These are phyloP conservation scores for Podospora anserina DNA, from an alignment of 495 filamentous ascomycete genomes.

Conservation along the genomic window DNA sequence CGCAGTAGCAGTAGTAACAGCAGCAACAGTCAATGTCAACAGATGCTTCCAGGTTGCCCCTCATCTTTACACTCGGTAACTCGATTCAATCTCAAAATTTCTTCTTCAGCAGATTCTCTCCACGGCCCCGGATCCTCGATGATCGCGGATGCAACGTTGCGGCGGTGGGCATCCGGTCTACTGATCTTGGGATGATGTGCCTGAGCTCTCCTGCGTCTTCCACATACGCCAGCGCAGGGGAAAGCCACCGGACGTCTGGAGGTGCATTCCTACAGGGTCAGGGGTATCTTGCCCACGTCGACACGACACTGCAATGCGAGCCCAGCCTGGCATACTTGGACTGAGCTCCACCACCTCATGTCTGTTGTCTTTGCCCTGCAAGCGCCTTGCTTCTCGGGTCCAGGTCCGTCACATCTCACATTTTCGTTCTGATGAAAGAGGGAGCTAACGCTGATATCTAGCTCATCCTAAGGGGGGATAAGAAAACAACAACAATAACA, in stretches of 20 bases:
- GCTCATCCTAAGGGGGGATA: neutral
- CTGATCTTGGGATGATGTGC: constrained; percentile 3
- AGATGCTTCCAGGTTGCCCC: too few relatives aligned
- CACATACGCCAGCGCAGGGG: constrained; percentile 9
- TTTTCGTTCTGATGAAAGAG: neutral
- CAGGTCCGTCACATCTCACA: neutral
- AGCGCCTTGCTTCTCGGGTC: constrained; percentile 11
- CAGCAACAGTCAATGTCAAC: neutral
- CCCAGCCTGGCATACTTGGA: neutral
- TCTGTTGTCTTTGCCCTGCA: constrained; percentile 5
- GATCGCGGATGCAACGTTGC: constrained; percentile 5
- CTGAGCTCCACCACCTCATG: constrained; percentile 1
- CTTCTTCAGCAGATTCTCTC: neutral
- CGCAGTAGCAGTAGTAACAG: neutral
- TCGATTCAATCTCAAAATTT: neutral
- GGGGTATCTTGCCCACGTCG: neutral
- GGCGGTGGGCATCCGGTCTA: neutral
- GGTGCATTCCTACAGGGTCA: neutral
- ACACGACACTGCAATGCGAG: neutral
- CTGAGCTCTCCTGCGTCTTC: neutral
- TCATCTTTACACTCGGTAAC: too few relatives aligned
- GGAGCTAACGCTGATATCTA: neutral
- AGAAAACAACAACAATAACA: neutral
- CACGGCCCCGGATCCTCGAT: neutral
- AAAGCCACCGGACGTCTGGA: neutral